Percentiles rank a stretch among this genome's conserved stretches.
Conservation (phyloP, 108 stramenopile genomes). For the Cyclostephanos tholiformis region DNA sequence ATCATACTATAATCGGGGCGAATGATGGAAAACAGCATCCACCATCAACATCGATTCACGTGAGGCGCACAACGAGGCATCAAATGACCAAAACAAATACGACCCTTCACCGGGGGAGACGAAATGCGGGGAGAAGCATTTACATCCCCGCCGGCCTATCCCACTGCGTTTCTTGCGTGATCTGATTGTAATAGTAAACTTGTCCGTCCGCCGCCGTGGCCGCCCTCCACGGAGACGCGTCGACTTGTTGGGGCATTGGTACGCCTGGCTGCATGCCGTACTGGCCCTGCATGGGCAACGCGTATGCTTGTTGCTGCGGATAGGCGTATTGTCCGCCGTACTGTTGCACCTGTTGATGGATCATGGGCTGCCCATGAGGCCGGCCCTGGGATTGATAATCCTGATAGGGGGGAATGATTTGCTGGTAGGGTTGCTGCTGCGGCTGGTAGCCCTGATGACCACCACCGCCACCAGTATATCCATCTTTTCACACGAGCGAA, state of each 20-base stretch:
- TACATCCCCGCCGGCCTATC: slow-evolving; percentile 82
- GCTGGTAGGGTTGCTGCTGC: slow-evolving; percentile 45
- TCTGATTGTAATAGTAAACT: slow-evolving; percentile 90
- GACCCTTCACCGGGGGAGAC: background rate
- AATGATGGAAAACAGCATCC: background rate
- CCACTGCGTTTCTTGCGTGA: slow-evolving; percentile 87
- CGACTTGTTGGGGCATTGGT: slow-evolving; percentile 27
- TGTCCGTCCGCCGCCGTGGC: slow-evolving; percentile 79
- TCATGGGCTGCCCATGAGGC: background rate
- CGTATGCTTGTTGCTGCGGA: slow-evolving; percentile 26
- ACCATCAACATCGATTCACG: no score
- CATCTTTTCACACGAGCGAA: no score
- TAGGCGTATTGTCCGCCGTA: slow-evolving; percentile 44
- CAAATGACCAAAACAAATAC: background rate
- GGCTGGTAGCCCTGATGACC: slow-evolving; percentile 50
- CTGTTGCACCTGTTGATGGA: slow-evolving; percentile 28
- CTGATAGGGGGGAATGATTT: slow-evolving; percentile 7
- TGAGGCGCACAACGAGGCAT: background rate
- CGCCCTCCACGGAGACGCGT: slow-evolving; percentile 65
- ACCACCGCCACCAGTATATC: slow-evolving; percentile 50
- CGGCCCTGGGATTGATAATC: background rate
- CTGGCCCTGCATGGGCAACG: background rate
- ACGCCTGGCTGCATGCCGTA: slow-evolving; percentile 14
- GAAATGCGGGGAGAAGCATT: background rate
- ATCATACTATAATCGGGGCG: background rate